Conservation (phyloP, 306 rosid genomes). For the Castanea mollissima region DNA sequence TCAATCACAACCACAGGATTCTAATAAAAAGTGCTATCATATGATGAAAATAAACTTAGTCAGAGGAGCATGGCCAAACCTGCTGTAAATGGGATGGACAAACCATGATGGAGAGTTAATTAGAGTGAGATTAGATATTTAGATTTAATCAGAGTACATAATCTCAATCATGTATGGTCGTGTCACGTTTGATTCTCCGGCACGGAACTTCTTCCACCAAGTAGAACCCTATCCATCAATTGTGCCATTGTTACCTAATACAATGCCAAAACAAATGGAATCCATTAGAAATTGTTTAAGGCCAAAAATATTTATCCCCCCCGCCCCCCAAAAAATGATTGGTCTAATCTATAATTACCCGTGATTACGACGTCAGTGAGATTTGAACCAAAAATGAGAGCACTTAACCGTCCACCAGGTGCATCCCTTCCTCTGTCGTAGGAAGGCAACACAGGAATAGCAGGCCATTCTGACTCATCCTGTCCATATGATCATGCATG, state of each 20-base stretch:
- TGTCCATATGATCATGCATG: too few relatives aligned
- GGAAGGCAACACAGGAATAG: too few relatives aligned
- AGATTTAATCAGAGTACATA: slow-evolving; percentile 52
- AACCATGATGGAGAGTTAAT: slow-evolving; percentile 74
- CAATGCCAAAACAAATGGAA: too few relatives aligned
- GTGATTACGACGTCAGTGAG: too few relatives aligned
- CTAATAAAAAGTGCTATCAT: neutral
- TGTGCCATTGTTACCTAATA: slow-evolving; percentile 76
- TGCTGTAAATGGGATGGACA: slow-evolving; percentile 73
- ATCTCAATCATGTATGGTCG: slow-evolving; percentile 71
- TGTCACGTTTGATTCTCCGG: slow-evolving; percentile 28
- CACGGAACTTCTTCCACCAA: slow-evolving; percentile 66
- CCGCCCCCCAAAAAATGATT: too few relatives aligned
- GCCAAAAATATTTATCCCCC: too few relatives aligned
- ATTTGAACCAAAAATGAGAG: too few relatives aligned
- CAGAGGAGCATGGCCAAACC: slow-evolving; percentile 21
- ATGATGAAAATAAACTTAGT: neutral
- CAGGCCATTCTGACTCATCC: too few relatives aligned
- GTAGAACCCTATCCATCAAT: slow-evolving; percentile 81
- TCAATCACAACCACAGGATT: slow-evolving; percentile 6
- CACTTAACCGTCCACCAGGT: too few relatives aligned
- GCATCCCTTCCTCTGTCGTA: too few relatives aligned
- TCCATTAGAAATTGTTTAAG: too few relatives aligned
- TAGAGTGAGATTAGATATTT: slow-evolving; percentile 64
- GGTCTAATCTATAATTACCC: too few relatives aligned